Conservation (phyloP, 2,329 filamentous ascomycete genomes). For the Alternaria brassicae region DNA sequence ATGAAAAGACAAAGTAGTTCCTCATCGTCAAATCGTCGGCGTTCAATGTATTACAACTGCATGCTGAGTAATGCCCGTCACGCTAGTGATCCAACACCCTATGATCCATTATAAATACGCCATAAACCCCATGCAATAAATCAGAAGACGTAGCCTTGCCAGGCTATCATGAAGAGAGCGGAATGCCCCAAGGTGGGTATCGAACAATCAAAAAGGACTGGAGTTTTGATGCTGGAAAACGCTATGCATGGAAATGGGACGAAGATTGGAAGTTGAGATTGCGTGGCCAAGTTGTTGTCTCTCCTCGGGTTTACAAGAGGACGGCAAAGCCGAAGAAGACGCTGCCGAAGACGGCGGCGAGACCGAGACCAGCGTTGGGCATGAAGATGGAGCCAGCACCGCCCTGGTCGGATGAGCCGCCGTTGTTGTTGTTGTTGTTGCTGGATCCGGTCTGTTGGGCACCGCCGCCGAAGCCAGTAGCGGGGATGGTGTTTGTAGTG, state of each 20-base stretch:
- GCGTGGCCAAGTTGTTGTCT: not conserved
- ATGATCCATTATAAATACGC: not conserved
- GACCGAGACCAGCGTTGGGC: constrained; percentile 63
- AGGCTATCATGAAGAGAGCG: constrained; percentile 18
- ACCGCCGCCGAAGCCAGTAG: constrained; percentile 44
- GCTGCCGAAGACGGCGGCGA: constrained; percentile 61
- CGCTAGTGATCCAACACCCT: not conserved
- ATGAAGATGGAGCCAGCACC: constrained; percentile 56
- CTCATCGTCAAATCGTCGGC: not conserved
- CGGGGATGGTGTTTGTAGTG: constrained; percentile 33
- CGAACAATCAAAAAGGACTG: constrained; percentile 15
- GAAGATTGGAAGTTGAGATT: constrained; percentile 5
- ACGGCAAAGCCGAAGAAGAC: constrained; percentile 65
- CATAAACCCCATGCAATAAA: constrained; percentile 2
- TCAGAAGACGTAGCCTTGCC: constrained; percentile 4
- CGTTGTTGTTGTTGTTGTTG: constrained; percentile 25
- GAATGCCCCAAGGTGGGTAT: constrained; percentile 18
- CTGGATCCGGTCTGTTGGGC: constrained; percentile 21
- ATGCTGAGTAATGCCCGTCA: not conserved
- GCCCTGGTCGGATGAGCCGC: constrained; percentile 25
- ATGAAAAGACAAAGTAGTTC: not conserved
- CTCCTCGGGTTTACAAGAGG: constrained; percentile 37
- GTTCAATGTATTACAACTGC: constrained; percentile 4
- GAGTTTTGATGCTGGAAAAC: constrained; percentile 7
- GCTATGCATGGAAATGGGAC: constrained; percentile 24